Evolutionary conservation across 106 monocot genomes (phyloP), one percentile per base, ranked within the genome.

Genomic region (Phalaenopsis equestris): DNA sequence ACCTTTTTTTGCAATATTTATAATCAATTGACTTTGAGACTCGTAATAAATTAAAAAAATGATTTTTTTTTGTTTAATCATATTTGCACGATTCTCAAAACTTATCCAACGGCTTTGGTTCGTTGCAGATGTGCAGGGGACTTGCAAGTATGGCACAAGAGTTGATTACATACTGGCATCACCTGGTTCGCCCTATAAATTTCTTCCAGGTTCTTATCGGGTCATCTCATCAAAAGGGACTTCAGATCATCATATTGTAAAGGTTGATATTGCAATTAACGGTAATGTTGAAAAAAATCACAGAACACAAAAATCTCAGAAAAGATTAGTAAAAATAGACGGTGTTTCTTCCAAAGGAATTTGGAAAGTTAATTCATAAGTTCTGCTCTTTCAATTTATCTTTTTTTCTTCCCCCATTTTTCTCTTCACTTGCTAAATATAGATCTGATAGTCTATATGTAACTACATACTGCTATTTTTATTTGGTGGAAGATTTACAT

Each of bases 121-220:
- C 41, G 18, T 17, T 45, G 81, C 81, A 93, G 93, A 89, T 84
- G 93, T 93, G 17, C 93, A 93, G 83, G 93, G 93, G 16, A 93
- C 91, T 43, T 93, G 90, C 84, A 93, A 89, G 77, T 93, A 93
- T 78, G 93, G 93, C 7, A 93, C 93, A 7, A 76, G 93, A 41
- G 87, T 93, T 42, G 93, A 93, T 56, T 93, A 93, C 88, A 86
- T 93, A 19, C 79, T 93, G 16, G 89, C 89, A 4, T 93, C 93
- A 19, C 89, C 93, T 45, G 84, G 82, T 41, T 89, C 91, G 49
- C 87, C 85, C 8, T 93, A 87, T 76, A 85, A 87, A 43, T 90
- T 91, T 49, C 67, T 93, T 16, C 93, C 93, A 23, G 87, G 93
- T 38, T 91, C 93, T 38, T 93, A 93, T 78, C 84, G 80, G 6